A percentile compares a stretch with the other conserved stretches of the same genome.
These are phyloP conservation scores for Mycena haematopus DNA, from an alignment of 768 basidiomycete genomes.

Conservation along the genomic window DNA sequence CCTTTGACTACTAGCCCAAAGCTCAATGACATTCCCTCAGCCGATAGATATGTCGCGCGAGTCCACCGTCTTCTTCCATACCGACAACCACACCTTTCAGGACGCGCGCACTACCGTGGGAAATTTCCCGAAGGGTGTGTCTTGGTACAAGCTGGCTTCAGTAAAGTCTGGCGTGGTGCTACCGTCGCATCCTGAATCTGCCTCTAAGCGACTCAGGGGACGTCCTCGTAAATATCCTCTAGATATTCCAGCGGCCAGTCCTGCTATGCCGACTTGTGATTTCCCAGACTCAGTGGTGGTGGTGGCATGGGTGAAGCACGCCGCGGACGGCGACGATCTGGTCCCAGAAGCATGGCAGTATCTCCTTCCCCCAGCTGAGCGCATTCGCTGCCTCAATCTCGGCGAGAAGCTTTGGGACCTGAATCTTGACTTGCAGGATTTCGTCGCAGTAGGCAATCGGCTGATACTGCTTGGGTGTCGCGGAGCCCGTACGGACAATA, in stretches of 20 bases:
- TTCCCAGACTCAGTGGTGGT: conserved; percentile 28
- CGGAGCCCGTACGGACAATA: conserved; percentile 14
- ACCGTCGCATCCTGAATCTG: neutral
- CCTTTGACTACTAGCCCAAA: neutral
- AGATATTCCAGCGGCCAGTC: neutral
- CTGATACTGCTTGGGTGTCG: conserved; percentile 30
- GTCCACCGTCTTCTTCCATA: conserved; percentile 33
- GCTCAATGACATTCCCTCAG: neutral
- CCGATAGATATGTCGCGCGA: conserved; percentile 16
- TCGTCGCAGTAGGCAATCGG: conserved; percentile 26
- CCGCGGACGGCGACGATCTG: neutral
- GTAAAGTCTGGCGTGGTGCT: neutral
- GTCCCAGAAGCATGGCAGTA: conserved; percentile 36
- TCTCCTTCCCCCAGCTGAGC: conserved; percentile 31
- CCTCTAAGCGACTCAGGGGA: neutral
- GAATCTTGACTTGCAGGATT: conserved; percentile 32
- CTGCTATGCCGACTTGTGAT: neutral
- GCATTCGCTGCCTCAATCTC: conserved; percentile 32
- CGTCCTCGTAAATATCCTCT: conserved; percentile 1
- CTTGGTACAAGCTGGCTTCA: conserved; percentile 30
- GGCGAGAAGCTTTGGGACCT: conserved; percentile 29
- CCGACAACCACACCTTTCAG: conserved; percentile 31
- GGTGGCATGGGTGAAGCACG: conserved; percentile 31
- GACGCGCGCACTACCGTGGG: conserved; percentile 25
- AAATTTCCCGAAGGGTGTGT: conserved; percentile 28